Percentiles rank a stretch among this genome's conserved stretches.
These are phyloP conservation scores for Mrakia frigida DNA, from an alignment of 768 basidiomycete species.

Conservation along the genomic window DNA sequence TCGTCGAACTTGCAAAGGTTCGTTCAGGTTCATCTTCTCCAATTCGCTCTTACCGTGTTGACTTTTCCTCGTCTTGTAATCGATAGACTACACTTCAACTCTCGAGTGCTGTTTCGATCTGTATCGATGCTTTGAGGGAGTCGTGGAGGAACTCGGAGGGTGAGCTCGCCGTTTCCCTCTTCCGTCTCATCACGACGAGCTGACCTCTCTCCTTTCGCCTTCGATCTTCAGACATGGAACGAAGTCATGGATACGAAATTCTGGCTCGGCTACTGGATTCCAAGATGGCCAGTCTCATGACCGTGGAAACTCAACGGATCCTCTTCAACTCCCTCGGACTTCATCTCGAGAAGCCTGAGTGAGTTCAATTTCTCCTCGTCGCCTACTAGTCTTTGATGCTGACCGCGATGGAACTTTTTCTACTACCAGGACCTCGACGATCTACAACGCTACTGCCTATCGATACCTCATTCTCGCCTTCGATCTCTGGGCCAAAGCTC, in stretches of 20 bases:
- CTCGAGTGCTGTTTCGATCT: conserved; percentile 62
- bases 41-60: too few species aligned
- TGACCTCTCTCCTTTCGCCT: background rate
- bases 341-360: conserved; percentile 77
- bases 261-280: conserved; percentile 65
- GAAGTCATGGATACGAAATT: conserved; percentile 80
- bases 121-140: conserved; percentile 70
- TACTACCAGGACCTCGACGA: conserved; percentile 63
- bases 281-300: conserved; percentile 66
- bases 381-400: background rate
- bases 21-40: background rate
- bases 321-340: conserved; percentile 81
- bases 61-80: background rate
- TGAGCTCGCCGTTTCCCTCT: background rate
- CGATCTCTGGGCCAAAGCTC: conserved; percentile 75
- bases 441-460: conserved; percentile 77
- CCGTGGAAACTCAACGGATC: conserved; percentile 72
- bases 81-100: conserved; percentile 68
- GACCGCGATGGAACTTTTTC: background rate
- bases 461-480: conserved; percentile 79
- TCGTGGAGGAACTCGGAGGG: conserved; percentile 85
- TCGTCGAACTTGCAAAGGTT: conserved; percentile 73
- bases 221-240: conserved; percentile 65
- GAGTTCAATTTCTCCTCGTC: conserved; percentile 38
- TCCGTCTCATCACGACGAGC: background rate